These are phyloP conservation scores for Tardiomyces depauwii DNA, from an alignment of 1,139 yeast genomes.

Conservation along the genomic window DNA sequence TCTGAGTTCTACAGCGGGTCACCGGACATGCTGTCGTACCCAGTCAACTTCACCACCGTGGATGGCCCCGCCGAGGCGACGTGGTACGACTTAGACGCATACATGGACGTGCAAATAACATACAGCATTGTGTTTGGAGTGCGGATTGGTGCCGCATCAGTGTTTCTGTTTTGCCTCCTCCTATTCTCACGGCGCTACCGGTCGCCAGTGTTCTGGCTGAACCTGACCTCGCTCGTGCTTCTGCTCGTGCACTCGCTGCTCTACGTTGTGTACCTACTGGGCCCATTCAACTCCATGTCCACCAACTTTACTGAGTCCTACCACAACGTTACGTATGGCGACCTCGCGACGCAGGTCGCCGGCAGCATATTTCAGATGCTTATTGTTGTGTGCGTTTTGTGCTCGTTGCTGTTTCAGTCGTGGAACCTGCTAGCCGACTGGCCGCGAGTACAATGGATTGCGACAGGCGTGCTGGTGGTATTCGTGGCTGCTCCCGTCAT, in stretches of 20 bases:
- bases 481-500: slow-evolving; percentile 33
- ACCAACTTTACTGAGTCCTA: slow-evolving; percentile 40
- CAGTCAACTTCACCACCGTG: slow-evolving; percentile 9
- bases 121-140: slow-evolving; percentile 26
- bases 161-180: slow-evolving; percentile 28
- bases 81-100: slow-evolving; percentile 28
- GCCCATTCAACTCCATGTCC: slow-evolving; percentile 41
- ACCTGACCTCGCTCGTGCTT: slow-evolving; percentile 45
- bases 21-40: background rate
- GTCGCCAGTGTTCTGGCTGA: slow-evolving; percentile 61
- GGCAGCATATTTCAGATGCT: slow-evolving; percentile 50
- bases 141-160: slow-evolving; percentile 32
- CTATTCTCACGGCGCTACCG: slow-evolving; percentile 37
- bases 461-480: slow-evolving; percentile 32
- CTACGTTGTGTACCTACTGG: slow-evolving; percentile 41
- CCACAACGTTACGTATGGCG: slow-evolving; percentile 25
- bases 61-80: slow-evolving; percentile 22
- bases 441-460: slow-evolving; percentile 36
- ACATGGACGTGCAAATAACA: slow-evolving; percentile 21
- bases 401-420: slow-evolving; percentile 60
- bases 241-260: slow-evolving; percentile 48
- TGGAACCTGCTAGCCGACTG: slow-evolving; percentile 39
- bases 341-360: slow-evolving; percentile 40
- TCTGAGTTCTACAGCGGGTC: background rate
- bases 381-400: slow-evolving; percentile 47